These are phyloP conservation scores for Polymyxa betae DNA, from an alignment of 208 protist genomes.

Conservation along the genomic window DNA sequence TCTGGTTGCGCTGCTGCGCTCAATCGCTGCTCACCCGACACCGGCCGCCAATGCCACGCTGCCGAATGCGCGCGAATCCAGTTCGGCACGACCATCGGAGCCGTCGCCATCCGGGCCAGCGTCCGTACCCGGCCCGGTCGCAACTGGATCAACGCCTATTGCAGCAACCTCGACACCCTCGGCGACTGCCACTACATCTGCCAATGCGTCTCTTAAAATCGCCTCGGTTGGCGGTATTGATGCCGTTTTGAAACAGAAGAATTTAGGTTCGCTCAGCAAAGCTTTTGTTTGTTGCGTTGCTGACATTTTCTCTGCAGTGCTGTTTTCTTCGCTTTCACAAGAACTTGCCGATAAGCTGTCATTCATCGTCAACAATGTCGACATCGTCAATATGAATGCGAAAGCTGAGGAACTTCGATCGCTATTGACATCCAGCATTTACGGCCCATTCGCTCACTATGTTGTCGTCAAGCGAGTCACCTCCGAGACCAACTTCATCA, in stretches of 20 bases:
- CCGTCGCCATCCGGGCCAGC: not conserved
- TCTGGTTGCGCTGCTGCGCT: too few relatives aligned
- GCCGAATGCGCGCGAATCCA: not conserved
- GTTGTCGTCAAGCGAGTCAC: constrained; percentile 95
- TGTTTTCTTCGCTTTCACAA: constrained; percentile 63
- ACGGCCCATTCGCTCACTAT: constrained; percentile 85
- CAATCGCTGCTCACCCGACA: too few relatives aligned
- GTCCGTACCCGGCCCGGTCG: not conserved
- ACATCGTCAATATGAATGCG: constrained; percentile 71
- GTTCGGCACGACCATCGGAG: not conserved
- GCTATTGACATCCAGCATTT: constrained; percentile 45
- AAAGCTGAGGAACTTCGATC: constrained; percentile 73
- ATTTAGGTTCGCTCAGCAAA: not conserved
- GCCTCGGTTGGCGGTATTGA: not conserved
- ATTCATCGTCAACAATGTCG: constrained; percentile 87
- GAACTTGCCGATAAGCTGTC: constrained; percentile 77
- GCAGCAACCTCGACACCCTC: not conserved
- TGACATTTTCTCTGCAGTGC: constrained; percentile 56
- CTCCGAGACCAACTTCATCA: constrained; percentile 97
- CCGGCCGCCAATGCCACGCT: too few relatives aligned
- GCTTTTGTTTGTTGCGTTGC: not conserved
- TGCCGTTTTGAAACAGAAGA: not conserved
- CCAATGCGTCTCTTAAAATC: not conserved
- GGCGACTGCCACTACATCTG: not conserved
- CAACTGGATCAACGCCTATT: not conserved